Conservation (phyloP, 495 filamentous ascomycete species). For the Choiromyces venosus region DNA sequence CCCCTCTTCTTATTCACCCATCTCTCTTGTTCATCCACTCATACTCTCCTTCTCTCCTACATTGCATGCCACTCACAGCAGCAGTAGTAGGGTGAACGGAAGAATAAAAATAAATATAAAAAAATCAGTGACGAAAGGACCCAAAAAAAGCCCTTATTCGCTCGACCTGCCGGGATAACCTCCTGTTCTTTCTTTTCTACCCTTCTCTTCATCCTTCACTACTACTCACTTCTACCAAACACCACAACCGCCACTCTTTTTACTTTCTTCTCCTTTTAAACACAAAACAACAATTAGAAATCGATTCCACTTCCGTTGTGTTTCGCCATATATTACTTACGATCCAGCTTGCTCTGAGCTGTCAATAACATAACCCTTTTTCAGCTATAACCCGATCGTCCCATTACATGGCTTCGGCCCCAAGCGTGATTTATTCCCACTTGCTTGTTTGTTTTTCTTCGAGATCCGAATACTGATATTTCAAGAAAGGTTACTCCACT, state of each 20-base stretch:
- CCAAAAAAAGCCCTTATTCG: constrained; percentile 34
- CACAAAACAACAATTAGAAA: not conserved
- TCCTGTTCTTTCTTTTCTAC: constrained; percentile 14
- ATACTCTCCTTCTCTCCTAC: constrained; percentile 14
- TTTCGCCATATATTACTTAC: not conserved
- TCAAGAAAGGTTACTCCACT: constrained; percentile 51
- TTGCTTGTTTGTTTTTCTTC: constrained; percentile 10
- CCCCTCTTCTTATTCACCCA: constrained; percentile 34
- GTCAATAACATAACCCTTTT: constrained; percentile 8
- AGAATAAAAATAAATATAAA: not conserved
- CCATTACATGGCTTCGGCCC: constrained; percentile 29
- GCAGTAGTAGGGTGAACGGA: not conserved
- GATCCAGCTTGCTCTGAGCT: not conserved
- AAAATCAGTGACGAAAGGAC: not conserved
- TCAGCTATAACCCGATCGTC: constrained; percentile 6
- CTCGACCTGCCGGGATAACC: constrained; percentile 33
- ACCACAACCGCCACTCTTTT: not conserved
- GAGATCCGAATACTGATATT: constrained; percentile 23
- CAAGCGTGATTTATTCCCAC: constrained; percentile 21
- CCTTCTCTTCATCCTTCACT: constrained; percentile 20
- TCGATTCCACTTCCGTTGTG: not conserved
- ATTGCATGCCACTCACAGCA: constrained; percentile 31
- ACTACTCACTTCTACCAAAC: constrained; percentile 7
- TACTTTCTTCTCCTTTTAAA: not conserved
- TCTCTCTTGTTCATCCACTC: constrained; percentile 9